Conservation (phyloP, 768 basidiomycete genomes). For the Tylopilus vinaceipallidus region DNA sequence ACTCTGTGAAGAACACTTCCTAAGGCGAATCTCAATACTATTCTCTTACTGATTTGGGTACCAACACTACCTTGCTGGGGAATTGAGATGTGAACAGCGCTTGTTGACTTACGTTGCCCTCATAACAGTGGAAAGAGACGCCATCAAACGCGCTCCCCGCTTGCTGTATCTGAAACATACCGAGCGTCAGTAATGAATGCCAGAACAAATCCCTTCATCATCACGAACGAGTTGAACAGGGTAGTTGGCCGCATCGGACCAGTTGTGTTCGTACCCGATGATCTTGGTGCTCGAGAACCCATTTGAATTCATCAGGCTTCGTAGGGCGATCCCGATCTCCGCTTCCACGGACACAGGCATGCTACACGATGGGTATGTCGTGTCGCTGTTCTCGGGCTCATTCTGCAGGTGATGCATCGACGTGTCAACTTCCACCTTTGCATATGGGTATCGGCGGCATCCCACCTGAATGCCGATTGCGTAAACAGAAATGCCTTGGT, state of each 20-base stretch:
- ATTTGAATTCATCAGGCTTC: conserved; percentile 59
- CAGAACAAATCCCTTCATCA: not conserved
- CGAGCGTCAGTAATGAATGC: not conserved
- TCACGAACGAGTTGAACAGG: conserved; percentile 51
- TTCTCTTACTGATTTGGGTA: not conserved
- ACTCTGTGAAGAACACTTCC: conserved; percentile 56
- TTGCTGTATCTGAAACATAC: conserved; percentile 48
- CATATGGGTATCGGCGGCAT: not conserved
- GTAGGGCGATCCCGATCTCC: conserved; percentile 52
- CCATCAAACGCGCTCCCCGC: conserved; percentile 57
- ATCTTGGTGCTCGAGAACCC: conserved; percentile 59
- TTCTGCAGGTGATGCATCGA: conserved; percentile 38
- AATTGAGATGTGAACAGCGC: conserved; percentile 52
- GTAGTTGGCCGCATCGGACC: conserved; percentile 63
- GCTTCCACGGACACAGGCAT: conserved; percentile 58
- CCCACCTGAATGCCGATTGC: conserved; percentile 57
- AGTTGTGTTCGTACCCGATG: conserved; percentile 74
- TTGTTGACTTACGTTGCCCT: conserved; percentile 52
- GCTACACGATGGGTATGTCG: conserved; percentile 65
- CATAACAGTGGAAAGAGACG: conserved; percentile 73
- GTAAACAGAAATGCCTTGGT: conserved; percentile 56
- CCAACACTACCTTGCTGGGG: conserved; percentile 45
- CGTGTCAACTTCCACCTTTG: not conserved
- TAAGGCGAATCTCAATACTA: conserved; percentile 7
- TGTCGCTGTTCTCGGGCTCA: conserved; percentile 52